Conservation (phyloP, 2,329 filamentous ascomycete genomes). For the Aspergillus uvarum region DNA sequence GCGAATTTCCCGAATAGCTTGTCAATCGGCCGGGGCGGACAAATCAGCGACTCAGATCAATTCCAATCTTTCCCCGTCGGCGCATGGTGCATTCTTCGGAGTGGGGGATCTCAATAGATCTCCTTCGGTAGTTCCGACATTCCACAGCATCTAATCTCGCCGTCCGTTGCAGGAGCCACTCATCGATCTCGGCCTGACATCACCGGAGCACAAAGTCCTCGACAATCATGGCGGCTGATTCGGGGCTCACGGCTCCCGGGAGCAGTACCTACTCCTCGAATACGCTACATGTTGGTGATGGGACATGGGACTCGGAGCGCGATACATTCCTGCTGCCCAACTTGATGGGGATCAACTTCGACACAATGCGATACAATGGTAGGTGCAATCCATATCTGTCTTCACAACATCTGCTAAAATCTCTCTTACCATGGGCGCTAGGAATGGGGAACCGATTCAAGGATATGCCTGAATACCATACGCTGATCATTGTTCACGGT, state of each 20-base stretch:
- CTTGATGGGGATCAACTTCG: slow-evolving; percentile 63
- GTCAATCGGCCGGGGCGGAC: neutral
- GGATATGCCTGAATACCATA: slow-evolving; percentile 58
- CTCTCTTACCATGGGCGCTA: slow-evolving; percentile 30
- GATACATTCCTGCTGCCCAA: slow-evolving; percentile 66
- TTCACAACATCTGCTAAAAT: neutral
- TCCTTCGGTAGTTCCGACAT: slow-evolving; percentile 42
- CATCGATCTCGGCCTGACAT: slow-evolving; percentile 4
- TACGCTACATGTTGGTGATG: slow-evolving; percentile 64
- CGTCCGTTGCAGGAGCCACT: slow-evolving; percentile 4
- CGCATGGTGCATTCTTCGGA: slow-evolving; percentile 46
- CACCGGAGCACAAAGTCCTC: slow-evolving; percentile 1
- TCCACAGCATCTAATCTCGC: slow-evolving; percentile 33
- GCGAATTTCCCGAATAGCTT: neutral
- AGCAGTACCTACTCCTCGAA: slow-evolving; percentile 62
- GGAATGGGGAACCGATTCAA: slow-evolving; percentile 68
- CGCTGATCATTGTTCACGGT: slow-evolving; percentile 59
- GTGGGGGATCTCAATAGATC: slow-evolving; percentile 47
- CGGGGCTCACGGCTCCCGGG: slow-evolving; percentile 55
- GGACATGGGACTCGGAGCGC: slow-evolving; percentile 62
- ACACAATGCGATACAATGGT: slow-evolving; percentile 68
- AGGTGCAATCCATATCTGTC: slow-evolving; percentile 18
- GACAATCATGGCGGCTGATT: slow-evolving; percentile 33
- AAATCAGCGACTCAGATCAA: slow-evolving; percentile 7
- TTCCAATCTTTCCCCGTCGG: slow-evolving; percentile 18